phyloP scores from a whole-genome alignment of 768 basidiomycete species.

The Calocybe cyanea region DNA sequence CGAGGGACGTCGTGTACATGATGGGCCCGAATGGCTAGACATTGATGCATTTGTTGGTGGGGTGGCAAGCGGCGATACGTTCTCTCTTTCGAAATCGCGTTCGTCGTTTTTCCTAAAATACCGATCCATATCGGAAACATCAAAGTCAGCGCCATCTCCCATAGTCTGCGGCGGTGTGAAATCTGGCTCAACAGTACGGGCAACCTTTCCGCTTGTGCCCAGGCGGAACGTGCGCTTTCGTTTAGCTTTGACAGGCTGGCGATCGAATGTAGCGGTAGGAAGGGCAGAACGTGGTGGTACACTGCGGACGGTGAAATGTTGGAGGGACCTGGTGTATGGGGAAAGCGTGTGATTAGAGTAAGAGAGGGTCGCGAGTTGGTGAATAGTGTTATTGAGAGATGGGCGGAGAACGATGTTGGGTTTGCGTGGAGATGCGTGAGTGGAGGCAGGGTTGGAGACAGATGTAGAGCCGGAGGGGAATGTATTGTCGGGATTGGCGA shows the following conservation, averaged over 20 bases:
- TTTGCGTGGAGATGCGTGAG: constrained; percentile 30
- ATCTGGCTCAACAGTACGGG: background rate
- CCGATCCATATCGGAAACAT: constrained; percentile 67
- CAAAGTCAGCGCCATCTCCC: constrained; percentile 45
- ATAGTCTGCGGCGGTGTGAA: constrained; percentile 13
- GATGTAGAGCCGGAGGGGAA: constrained; percentile 15
- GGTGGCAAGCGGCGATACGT: constrained; percentile 1
- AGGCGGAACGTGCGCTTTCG: constrained; percentile 72
- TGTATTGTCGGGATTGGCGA: constrained; percentile 20
- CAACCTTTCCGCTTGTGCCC: constrained; percentile 32
- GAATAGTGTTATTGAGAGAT: constrained; percentile 64
- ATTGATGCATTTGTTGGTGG: background rate
- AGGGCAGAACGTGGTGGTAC: constrained; percentile 59
- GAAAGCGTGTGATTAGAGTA: constrained; percentile 92
- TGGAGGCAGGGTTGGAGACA: constrained; percentile 16
- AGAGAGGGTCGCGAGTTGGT: constrained; percentile 81
- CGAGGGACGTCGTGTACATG: background rate
- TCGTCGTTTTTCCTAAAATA: constrained; percentile 52
- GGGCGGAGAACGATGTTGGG: constrained; percentile 65
- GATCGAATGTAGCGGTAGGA: constrained; percentile 27
- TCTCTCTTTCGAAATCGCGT: constrained; percentile 1
- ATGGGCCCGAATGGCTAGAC: background rate
- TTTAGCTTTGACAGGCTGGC: constrained; percentile 64
- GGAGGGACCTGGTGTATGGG: constrained; percentile 86
- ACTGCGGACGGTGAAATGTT: constrained; percentile 90